These are phyloP conservation scores for Tillandsia fasciculata DNA, from an alignment of 176 grass and related monocot species.

Conservation along the genomic window DNA sequence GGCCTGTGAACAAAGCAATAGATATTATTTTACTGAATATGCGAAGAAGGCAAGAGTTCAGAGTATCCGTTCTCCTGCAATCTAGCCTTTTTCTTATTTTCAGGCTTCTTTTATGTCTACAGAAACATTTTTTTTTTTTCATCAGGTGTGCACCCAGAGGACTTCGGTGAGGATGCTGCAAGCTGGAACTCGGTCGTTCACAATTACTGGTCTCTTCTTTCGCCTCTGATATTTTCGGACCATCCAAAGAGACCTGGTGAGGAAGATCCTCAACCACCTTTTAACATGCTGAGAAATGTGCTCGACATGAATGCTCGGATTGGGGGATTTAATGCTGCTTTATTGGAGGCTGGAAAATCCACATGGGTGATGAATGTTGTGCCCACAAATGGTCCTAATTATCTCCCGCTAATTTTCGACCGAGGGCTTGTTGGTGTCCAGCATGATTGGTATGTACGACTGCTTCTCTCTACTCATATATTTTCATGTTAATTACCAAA, in stretches of 20 bases:
- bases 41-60: no score
- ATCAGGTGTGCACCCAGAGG: constrained; percentile 59
- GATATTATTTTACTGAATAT: no score
- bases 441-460: constrained; percentile 76
- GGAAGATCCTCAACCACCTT: constrained; percentile 89
- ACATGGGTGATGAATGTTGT: constrained; percentile 99
- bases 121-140: constrained; percentile 1
- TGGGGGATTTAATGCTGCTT: constrained; percentile 93
- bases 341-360: constrained; percentile 76
- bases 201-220: constrained; percentile 96
- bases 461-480: neutral
- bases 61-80: constrained; percentile 5
- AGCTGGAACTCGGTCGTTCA: constrained; percentile 67
- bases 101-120: neutral
- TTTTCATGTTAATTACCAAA: neutral
- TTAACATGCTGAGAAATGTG: constrained; percentile 99
- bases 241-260: constrained; percentile 98
- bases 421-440: constrained; percentile 88
- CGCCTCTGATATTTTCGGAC: constrained; percentile 97
- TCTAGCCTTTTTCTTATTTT: neutral
- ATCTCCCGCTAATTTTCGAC: constrained; percentile 83
- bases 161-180: constrained; percentile 63
- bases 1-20: no score
- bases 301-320: constrained; percentile 96
- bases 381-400: constrained; percentile 56